Evolutionary conservation across 176 grass and related monocot genomes (phyloP).

Genomic region (Phoenix dactylifera): DNA sequence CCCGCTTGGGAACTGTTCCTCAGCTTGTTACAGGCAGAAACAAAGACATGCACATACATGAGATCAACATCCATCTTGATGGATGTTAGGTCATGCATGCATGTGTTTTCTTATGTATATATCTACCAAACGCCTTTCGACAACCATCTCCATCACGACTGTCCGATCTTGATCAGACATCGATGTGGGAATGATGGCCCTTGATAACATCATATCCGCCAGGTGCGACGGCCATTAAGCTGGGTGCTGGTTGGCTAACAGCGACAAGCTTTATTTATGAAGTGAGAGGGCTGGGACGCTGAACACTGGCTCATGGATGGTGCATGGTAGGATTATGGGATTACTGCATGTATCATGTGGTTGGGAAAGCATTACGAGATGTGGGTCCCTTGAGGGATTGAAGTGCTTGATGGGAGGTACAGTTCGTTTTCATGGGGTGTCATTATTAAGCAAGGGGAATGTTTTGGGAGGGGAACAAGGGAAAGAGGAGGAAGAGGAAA

Average conservation of each 20-base stretch:
- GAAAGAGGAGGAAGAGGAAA: not conserved
- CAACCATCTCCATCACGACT: slow-evolving; percentile 22
- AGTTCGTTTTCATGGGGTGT: not conserved
- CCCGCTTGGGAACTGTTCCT: not conserved
- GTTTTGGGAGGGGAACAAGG: not conserved
- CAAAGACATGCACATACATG: slow-evolving; percentile 2
- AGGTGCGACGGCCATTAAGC: slow-evolving; percentile 75
- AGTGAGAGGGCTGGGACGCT: too few species aligned
- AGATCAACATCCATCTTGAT: slow-evolving; percentile 14
- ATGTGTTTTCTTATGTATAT: not conserved
- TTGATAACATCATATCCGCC: slow-evolving; percentile 9
- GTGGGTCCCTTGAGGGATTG: not conserved
- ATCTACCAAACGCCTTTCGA: slow-evolving; percentile 9
- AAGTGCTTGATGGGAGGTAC: not conserved
- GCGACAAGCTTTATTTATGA: slow-evolving; percentile 51
- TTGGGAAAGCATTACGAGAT: not conserved
- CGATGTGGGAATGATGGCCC: slow-evolving; percentile 21
- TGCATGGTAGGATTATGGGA: not conserved
- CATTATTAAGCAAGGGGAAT: not conserved
- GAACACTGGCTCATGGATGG: not conserved
- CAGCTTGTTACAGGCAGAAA: slow-evolving; percentile 7
- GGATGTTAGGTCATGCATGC: not conserved
- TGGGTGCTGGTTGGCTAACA: slow-evolving; percentile 51
- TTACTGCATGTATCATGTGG: not conserved
- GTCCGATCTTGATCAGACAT: slow-evolving; percentile 28